Percentiles rank a stretch among this genome's conserved stretches.
phyloP scores from a whole-genome alignment of 495 filamentous ascomycete species.

The Neurospora hispaniola region DNA sequence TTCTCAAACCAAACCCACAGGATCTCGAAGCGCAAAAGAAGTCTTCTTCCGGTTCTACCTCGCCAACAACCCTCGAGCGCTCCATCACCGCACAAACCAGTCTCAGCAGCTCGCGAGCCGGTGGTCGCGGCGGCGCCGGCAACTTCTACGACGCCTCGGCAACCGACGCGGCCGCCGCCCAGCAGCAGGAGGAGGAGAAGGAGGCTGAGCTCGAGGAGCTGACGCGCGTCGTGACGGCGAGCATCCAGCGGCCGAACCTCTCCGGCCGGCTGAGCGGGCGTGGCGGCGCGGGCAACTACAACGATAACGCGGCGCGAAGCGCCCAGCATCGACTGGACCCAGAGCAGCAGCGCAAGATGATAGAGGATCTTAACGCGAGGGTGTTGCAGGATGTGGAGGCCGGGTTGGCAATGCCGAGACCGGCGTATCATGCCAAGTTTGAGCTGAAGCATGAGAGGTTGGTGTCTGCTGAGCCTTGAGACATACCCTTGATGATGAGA shows the following conservation, averaged over 20 bases:
- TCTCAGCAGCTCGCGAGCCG: slow-evolving; percentile 3
- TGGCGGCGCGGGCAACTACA: slow-evolving; percentile 52
- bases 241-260: slow-evolving; percentile 9
- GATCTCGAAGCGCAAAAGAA: slow-evolving; percentile 36
- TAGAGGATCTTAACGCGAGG: slow-evolving; percentile 24
- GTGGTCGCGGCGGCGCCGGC: slow-evolving; percentile 48
- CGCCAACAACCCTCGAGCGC: neutral
- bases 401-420: slow-evolving; percentile 26
- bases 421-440: slow-evolving; percentile 19
- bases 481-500: neutral
- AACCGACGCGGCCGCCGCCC: slow-evolving; percentile 11
- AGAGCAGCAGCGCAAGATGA: slow-evolving; percentile 18
- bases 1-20: slow-evolving; percentile 11
- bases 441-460: slow-evolving; percentile 14
- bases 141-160: slow-evolving; percentile 40
- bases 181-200: slow-evolving; percentile 8
- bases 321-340: slow-evolving; percentile 16
- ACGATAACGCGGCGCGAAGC: slow-evolving; percentile 10
- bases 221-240: slow-evolving; percentile 14
- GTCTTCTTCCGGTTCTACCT: slow-evolving; percentile 1
- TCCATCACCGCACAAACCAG: neutral
- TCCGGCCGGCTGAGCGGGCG: slow-evolving; percentile 27
- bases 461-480: neutral
- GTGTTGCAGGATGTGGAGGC: slow-evolving; percentile 37
- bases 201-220: slow-evolving; percentile 12